Base-by-base conservation (phyloP, 2,329 filamentous ascomycete species). In the Cytospora paraplurivora region DNA sequence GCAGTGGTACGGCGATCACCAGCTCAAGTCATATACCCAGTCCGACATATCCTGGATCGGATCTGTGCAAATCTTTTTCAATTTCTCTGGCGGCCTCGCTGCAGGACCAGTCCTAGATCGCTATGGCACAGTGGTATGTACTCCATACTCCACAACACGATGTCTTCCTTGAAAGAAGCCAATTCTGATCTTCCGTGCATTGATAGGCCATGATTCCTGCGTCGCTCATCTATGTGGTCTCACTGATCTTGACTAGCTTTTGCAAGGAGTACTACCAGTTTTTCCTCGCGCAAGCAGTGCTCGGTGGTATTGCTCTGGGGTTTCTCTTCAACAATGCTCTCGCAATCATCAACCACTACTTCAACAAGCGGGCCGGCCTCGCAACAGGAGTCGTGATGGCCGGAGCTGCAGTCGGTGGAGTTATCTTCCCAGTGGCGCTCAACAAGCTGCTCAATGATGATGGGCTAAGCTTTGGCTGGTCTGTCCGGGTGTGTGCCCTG, bases 281-380 rank as follows among this genome's bases (percentile, higher is more conserved):
- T 56, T 66, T 66, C 37, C 62, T 66, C 11, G 64, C 64, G 7
- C 64, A 66, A 53, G 62, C 64, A 19, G 62, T 66, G 12, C 56
- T 66, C 7, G 62, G 50, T 7, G 64, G 64, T 1, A 55, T 78
- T 10, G 77, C 77, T 32, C 71, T 70, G 12, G 74, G 77, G n/a
- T 69, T 74, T 27, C 57, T 75, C 7, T 76, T 76, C 62, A 66
- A 72, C n/a, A 75, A 76, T 7, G 68, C 70, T 38, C 66, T 71
- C 10, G 68, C 70, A 6, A 63, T 71, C 32, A 62, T 72, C 33
- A 64, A 67, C 4, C 68, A 69, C 8, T 72, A 72, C 60, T 72
- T 72, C 59, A 67, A 67, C 51, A 66, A 63, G 17, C 65, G 67
- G 7, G 63, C 68, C 1, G 68, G 68, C 17, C 67, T 72, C 7